These are phyloP conservation scores for Eutypa lata DNA, from an alignment of 2,329 filamentous ascomycete species.

Conservation along the genomic window DNA sequence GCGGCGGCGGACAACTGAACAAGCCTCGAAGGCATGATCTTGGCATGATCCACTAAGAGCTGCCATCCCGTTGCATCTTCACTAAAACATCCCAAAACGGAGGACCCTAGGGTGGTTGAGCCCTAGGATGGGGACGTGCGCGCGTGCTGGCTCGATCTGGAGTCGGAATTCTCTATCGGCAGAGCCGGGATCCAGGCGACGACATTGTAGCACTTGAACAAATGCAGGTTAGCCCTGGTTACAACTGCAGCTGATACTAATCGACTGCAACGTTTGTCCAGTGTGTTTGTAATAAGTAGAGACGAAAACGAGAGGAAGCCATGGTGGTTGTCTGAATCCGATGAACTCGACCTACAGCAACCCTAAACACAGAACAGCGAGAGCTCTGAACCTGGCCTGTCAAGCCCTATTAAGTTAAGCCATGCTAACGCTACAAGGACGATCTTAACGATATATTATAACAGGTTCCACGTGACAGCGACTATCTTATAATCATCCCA, in stretches of 20 bases:
- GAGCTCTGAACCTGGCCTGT: too few relatives aligned
- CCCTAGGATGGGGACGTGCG: slow-evolving; percentile 10
- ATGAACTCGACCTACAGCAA: too few relatives aligned
- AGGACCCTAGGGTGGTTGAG: slow-evolving; percentile 14
- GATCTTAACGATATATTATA: too few relatives aligned
- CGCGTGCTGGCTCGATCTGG: not conserved
- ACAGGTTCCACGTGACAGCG: too few relatives aligned
- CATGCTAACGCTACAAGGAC: too few relatives aligned
- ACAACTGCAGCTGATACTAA: not conserved
- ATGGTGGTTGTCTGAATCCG: too few relatives aligned
- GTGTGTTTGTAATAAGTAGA: not conserved
- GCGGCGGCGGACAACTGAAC: slow-evolving; percentile 4
- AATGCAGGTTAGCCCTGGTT: not conserved
- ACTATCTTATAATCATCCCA: too few relatives aligned
- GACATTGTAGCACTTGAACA: not conserved
- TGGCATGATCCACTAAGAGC: slow-evolving; percentile 28
- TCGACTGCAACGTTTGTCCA: not conserved
- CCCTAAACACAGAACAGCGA: too few relatives aligned
- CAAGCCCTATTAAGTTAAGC: too few relatives aligned
- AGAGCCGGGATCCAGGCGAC: slow-evolving; percentile 1
- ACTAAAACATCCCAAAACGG: slow-evolving; percentile 27
- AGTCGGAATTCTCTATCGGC: not conserved
- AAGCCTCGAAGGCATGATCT: slow-evolving; percentile 28
- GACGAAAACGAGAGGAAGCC: too few relatives aligned
- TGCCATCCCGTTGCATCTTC: slow-evolving; percentile 26